Conservation (phyloP, 2,329 filamentous ascomycete genomes). For the Penicillium frequentans region DNA sequence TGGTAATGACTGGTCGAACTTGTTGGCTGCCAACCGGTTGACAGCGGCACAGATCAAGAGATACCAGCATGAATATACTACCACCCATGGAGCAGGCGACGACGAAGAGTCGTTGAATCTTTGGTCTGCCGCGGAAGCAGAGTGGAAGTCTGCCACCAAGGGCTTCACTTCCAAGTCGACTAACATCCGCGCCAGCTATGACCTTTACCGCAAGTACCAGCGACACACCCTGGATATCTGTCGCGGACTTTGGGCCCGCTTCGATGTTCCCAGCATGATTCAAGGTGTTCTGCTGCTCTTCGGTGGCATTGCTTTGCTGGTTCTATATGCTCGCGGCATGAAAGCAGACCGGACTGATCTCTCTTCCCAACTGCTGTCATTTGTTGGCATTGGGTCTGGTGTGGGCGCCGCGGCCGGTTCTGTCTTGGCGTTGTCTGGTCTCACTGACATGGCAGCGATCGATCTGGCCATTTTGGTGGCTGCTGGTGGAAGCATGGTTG, state of each 20-base stretch:
- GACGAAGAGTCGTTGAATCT: constrained; percentile 56
- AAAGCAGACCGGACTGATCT: constrained; percentile 55
- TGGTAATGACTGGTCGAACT: constrained; percentile 71
- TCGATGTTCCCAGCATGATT: constrained; percentile 83
- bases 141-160: constrained; percentile 50
- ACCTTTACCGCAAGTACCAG: constrained; percentile 72
- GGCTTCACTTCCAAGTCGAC: constrained; percentile 35
- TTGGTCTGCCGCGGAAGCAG: constrained; percentile 61
- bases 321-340: constrained; percentile 68
- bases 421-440: constrained; percentile 17
- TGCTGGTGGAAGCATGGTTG: constrained; percentile 48
- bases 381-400: constrained; percentile 51
- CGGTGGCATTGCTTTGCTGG: constrained; percentile 65
- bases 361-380: constrained; percentile 53
- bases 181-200: constrained; percentile 46
- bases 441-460: constrained; percentile 30
- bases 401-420: constrained; percentile 40
- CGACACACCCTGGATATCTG: constrained; percentile 74
- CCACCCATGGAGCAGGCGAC: constrained; percentile 67
- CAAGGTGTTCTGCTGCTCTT: constrained; percentile 73
- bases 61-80: constrained; percentile 82
- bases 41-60: constrained; percentile 82
- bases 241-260: constrained; percentile 85
- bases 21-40: constrained; percentile 74
- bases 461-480: constrained; percentile 41